phyloP scores from a whole-genome alignment of 768 basidiomycete genomes.

The Rhodotorula paludigena region DNA sequence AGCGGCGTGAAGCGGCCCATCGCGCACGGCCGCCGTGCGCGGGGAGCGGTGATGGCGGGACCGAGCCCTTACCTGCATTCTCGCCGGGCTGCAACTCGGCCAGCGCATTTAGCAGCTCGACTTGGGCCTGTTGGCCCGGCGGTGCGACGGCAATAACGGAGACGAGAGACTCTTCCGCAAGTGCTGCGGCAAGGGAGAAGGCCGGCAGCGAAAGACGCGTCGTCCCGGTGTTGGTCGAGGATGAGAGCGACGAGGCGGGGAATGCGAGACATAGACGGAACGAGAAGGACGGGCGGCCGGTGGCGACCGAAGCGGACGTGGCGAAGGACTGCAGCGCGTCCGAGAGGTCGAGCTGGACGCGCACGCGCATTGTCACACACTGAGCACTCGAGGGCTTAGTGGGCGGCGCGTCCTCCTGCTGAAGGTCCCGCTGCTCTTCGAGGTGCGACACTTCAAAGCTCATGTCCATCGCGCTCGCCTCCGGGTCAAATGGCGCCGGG shows the following conservation, averaged over 20 bases:
- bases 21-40: too few relatives aligned
- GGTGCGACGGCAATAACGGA: not conserved
- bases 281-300: not conserved
- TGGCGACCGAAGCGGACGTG: too few relatives aligned
- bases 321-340: not conserved
- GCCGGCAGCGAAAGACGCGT: not conserved
- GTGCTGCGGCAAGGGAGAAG: not conserved
- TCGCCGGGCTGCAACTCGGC: too few relatives aligned
- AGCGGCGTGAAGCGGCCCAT: too few relatives aligned
- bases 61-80: too few relatives aligned
- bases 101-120: slow-evolving; percentile 10
- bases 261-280: not conserved
- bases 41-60: too few relatives aligned
- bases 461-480: slow-evolving; percentile 29
- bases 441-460: slow-evolving; percentile 19
- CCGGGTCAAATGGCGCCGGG: slow-evolving; percentile 30
- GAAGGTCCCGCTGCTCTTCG: not conserved
- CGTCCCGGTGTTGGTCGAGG: not conserved
- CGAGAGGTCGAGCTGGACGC: slow-evolving; percentile 3
- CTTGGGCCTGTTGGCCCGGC: not conserved
- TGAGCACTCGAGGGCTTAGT: not conserved
- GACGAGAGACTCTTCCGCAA: slow-evolving; percentile 3
- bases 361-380: not conserved
- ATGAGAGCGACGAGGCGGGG: not conserved
- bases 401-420: not conserved